phyloP scores from a whole-genome alignment of 208 protist species.

The Trypanosoma avium region DNA sequence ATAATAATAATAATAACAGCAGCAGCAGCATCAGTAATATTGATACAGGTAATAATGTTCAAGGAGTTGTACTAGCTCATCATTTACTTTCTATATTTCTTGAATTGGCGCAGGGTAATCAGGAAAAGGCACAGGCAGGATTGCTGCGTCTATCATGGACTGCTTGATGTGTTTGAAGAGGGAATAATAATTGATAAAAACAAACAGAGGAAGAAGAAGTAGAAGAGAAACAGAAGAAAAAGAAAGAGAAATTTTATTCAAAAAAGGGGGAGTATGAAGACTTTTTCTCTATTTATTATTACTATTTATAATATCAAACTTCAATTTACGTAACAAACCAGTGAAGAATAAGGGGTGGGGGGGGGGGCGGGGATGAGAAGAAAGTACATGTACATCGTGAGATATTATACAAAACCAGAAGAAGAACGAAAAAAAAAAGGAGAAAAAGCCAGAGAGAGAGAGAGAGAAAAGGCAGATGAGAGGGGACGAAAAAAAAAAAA shows the following conservation, averaged over 20 bases:
- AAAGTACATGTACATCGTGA: too few relatives aligned
- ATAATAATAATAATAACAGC: constrained; percentile 11
- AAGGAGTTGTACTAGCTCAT: constrained; percentile 62
- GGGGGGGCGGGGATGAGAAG: too few relatives aligned
- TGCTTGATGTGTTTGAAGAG: neutral
- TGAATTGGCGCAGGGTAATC: constrained; percentile 82
- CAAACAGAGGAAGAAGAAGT: too few relatives aligned
- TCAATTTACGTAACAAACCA: too few relatives aligned
- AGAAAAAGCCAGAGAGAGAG: neutral
- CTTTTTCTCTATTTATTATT: too few relatives aligned
- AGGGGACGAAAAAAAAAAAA: neutral
- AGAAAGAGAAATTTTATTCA: neutral
- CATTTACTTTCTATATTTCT: constrained; percentile 80
- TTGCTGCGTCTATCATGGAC: constrained; percentile 68
- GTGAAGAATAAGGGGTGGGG: too few relatives aligned
- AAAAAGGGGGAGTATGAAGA: neutral
- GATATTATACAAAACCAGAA: too few relatives aligned
- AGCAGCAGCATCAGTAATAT: constrained; percentile 35
- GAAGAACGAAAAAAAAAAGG: neutral
- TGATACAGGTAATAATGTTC: neutral
- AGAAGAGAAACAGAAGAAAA: neutral
- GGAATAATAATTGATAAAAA: too few relatives aligned
- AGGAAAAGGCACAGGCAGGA: constrained; percentile 73
- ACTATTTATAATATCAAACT: too few relatives aligned
- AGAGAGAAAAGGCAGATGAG: neutral